These are phyloP conservation scores for Petunia secreta DNA, from an alignment of 257 asterid species.

Conservation along the genomic window DNA sequence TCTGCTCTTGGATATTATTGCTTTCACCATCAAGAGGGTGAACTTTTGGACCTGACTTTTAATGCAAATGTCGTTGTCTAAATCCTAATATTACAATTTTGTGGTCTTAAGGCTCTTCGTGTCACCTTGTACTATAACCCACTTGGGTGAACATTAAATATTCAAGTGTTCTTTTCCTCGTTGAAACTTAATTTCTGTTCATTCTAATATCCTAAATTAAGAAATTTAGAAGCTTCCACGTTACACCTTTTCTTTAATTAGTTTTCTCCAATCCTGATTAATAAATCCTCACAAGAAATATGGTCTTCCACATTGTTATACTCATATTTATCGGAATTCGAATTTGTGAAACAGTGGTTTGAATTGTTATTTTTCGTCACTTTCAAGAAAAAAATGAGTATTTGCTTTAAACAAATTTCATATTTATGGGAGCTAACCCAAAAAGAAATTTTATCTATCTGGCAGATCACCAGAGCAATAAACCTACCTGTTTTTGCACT, in stretches of 20 bases:
- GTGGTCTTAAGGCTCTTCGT: not conserved
- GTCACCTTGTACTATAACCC: not conserved
- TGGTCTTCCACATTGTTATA: not conserved
- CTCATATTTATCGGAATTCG: not conserved
- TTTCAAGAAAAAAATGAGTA: not conserved
- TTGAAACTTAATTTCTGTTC: slow-evolving; percentile 11
- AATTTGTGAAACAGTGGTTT: not conserved
- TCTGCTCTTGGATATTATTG: too few relatives aligned
- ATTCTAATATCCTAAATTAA: not conserved
- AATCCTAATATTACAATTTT: too few relatives aligned
- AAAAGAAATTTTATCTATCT: not conserved
- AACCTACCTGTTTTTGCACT: not conserved
- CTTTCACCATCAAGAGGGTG: too few relatives aligned
- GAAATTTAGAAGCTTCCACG: not conserved
- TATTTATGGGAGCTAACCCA: not conserved
- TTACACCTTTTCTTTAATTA: not conserved
- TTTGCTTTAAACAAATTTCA: not conserved
- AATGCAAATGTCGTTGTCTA: not conserved
- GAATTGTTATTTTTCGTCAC: not conserved
- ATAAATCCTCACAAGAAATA: not conserved
- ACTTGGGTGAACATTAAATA: not conserved
- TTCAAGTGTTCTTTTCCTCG: not conserved
- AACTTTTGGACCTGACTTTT: too few relatives aligned
- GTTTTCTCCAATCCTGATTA: too few relatives aligned
- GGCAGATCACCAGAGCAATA: not conserved